Evolutionary conservation across 345 rosid species (phyloP), one percentile per base, ranked within the genome.

Genomic region (Reutealis trisperma): DNA sequence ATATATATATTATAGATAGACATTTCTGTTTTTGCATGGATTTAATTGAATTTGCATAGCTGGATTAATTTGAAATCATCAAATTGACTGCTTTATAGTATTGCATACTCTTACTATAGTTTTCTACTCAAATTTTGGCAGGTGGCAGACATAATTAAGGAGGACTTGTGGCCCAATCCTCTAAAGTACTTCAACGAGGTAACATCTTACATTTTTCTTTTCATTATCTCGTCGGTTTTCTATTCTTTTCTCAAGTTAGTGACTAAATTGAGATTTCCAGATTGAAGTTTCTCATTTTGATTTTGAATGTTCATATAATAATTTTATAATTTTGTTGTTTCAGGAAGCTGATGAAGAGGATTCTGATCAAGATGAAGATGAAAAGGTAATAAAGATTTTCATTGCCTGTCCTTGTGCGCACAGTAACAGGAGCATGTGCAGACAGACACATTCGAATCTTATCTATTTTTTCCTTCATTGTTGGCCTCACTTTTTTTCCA

Each of bases 131-230:
- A 67, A 67, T 59, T 32, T 59, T 32, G 61, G 70, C 64, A 79
- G 82, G 47, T 74, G 5, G 82, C 78, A 13, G 78, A 79, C 70
- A 74, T 74, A 60, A 79, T 79, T 62, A 79, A 74, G 82, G 82
- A 79, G 41, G 82, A 79, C 57, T 62, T 79, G 14, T 79, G 82
- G 82, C 78, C 82, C n/a, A 74, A 79, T 61, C 82, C 82, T 58
- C 75, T 74, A 18, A 66, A 71, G 63, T 79, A 79, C 72, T 79
- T 79, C 45, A 74, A 74, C 63, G 49, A 73, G 68, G 82, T 79
- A 74, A 61, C 21, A 4, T 34, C 22, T 65, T 54, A 5, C 41
- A 6, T 21, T 66, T 37, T 57, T 34, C 13, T 41, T 16, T 5
- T 41, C 9, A 34, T 13, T 32, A 21, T 62, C 71, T 42, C 6